Evolutionary conservation across 2,329 filamentous ascomycete species (phyloP).

Genomic region (Trichoderma lentiforme): DNA sequence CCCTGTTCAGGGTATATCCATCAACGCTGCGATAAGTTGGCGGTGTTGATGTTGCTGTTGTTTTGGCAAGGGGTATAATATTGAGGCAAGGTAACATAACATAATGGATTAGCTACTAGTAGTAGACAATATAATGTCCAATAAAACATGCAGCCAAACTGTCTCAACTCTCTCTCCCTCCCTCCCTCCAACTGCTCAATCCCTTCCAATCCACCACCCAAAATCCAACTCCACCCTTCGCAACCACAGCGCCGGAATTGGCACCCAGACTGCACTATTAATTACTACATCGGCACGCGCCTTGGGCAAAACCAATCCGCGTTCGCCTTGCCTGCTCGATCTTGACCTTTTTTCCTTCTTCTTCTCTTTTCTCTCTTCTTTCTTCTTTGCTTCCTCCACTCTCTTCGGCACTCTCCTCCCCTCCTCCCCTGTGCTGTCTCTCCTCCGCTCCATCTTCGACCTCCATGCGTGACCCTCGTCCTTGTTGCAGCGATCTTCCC

Average conservation of each 20-base stretch:
- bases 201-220: neutral
- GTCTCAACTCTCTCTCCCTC: neutral
- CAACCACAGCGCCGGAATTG: constrained; percentile 12
- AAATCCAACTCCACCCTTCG: constrained; percentile 4
- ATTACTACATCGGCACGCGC: constrained; percentile 1
- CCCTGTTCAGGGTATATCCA: neutral
- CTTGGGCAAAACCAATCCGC: constrained; percentile 13
- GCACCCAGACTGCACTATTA: neutral
- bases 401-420: neutral
- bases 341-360: neutral
- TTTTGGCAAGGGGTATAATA: neutral
- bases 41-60: neutral
- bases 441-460: neutral
- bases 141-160: neutral
- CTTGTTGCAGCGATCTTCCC: neutral
- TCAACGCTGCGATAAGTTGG: neutral
- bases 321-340: neutral
- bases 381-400: neutral
- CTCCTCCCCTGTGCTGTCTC: neutral
- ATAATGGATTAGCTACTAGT: too few species aligned
- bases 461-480: constrained; percentile 13
- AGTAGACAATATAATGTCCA: neutral
- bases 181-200: neutral
- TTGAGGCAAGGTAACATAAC: neutral
- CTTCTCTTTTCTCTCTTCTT: neutral